Evolutionary conservation across 1,284 basidiomycete species (phyloP).

Genomic region (Neonothopanus nambi): DNA sequence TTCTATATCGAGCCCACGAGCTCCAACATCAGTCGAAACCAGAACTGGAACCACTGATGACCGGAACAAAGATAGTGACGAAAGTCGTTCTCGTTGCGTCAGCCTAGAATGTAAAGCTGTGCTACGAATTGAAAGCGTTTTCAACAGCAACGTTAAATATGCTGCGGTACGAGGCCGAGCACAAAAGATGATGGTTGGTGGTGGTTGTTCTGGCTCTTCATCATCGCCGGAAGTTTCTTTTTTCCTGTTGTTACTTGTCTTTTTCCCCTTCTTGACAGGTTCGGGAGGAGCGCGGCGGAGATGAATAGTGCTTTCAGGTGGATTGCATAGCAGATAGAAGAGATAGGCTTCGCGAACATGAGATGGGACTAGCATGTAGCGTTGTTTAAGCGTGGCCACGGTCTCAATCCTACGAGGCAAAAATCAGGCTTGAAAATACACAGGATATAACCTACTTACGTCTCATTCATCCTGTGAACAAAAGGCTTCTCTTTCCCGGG

Average conservation of each 20-base stretch:
- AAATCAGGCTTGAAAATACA: background rate
- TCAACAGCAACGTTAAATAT: conserved; percentile 82
- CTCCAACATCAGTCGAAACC: conserved; percentile 94
- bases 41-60: conserved; percentile 88
- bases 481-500: conserved; percentile 87
- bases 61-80: conserved; percentile 86
- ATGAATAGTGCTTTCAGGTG: conserved; percentile 74
- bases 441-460: conserved; percentile 46
- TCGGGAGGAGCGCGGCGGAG: conserved; percentile 65
- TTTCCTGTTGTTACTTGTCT: conserved; percentile 32
- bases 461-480: conserved; percentile 79
- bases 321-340: conserved; percentile 86
- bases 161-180: conserved; percentile 86
- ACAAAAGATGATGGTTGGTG: conserved; percentile 96
- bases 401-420: conserved; percentile 72
- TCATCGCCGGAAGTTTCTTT: conserved; percentile 42
- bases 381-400: conserved; percentile 81
- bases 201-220: conserved; percentile 64
- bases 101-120: conserved; percentile 93
- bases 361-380: conserved; percentile 92
- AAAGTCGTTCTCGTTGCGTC: conserved; percentile 85
- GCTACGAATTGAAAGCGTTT: conserved; percentile 79
- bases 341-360: conserved; percentile 95
- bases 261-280: conserved; percentile 33
- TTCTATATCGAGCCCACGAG: conserved; percentile 92